A percentile compares a stretch with the other conserved stretches of the same genome.
Conservation (phyloP, 2,329 filamentous ascomycete genomes). For the Rachicladosporium sp. region DNA sequence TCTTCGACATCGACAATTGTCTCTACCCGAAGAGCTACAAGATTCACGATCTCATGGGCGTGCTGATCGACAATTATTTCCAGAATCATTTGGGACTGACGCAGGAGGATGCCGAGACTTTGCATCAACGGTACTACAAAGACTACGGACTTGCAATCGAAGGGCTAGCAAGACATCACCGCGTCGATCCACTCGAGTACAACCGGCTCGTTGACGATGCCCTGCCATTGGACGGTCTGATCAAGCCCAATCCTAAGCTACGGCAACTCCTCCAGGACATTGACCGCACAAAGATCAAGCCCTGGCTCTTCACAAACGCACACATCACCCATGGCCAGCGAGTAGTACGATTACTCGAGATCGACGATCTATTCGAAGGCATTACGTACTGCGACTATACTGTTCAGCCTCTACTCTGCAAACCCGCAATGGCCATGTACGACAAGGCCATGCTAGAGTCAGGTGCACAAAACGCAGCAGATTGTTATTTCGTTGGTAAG, state of each 20-base stretch:
- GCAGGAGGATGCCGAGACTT: slow-evolving; percentile 64
- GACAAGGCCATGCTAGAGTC: slow-evolving; percentile 81
- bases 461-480: slow-evolving; percentile 50
- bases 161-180: slow-evolving; percentile 82
- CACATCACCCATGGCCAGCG: slow-evolving; percentile 78
- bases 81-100: slow-evolving; percentile 59
- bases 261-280: slow-evolving; percentile 68
- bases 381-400: slow-evolving; percentile 91
- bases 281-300: slow-evolving; percentile 67
- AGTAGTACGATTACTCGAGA: slow-evolving; percentile 65
- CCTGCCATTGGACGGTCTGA: slow-evolving; percentile 70
- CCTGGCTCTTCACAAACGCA: slow-evolving; percentile 95
- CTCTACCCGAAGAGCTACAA: slow-evolving; percentile 68
- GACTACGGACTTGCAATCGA: slow-evolving; percentile 97
- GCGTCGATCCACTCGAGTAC: slow-evolving; percentile 90
- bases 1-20: slow-evolving; percentile 98
- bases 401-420: slow-evolving; percentile 63
- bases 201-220: slow-evolving; percentile 93
- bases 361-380: slow-evolving; percentile 87
- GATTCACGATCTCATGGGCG: slow-evolving; percentile 80
- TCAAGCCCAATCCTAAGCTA: slow-evolving; percentile 65
- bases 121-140: slow-evolving; percentile 87
- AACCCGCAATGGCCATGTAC: slow-evolving; percentile 74
- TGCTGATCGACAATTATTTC: slow-evolving; percentile 61
- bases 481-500: slow-evolving; percentile 90